These are phyloP conservation scores for Metschnikowia cubensis DNA, from an alignment of 805 yeast species.

Conservation along the genomic window DNA sequence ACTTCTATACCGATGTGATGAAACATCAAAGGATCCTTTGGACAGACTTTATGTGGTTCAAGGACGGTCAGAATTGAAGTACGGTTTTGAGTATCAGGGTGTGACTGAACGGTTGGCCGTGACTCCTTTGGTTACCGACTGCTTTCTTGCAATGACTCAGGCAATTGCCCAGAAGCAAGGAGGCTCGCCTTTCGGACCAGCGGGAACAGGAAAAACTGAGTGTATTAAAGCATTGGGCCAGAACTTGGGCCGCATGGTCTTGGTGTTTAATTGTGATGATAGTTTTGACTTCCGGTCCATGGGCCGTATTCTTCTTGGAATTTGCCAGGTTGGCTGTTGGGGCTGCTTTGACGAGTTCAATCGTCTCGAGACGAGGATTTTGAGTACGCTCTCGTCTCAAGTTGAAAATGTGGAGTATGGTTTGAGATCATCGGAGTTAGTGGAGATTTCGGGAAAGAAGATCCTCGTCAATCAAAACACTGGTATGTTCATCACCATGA, in stretches of 20 bases:
- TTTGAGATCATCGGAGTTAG: slow-evolving; percentile 24
- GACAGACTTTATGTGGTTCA: slow-evolving; percentile 46
- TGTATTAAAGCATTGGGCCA: slow-evolving; percentile 80
- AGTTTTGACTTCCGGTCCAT: slow-evolving; percentile 77
- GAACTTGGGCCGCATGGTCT: slow-evolving; percentile 71
- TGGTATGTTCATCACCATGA: slow-evolving; percentile 86
- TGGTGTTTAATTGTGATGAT: slow-evolving; percentile 91
- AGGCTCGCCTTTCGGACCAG: slow-evolving; percentile 93
- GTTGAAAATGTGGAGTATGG: slow-evolving; percentile 67
- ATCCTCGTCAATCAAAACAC: slow-evolving; percentile 43
- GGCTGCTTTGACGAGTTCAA: slow-evolving; percentile 96
- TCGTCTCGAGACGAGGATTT: slow-evolving; percentile 61
- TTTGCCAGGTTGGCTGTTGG: slow-evolving; percentile 85
- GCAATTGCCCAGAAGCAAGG: slow-evolving; percentile 74
- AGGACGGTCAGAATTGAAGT: slow-evolving; percentile 46
- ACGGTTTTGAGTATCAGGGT: slow-evolving; percentile 85
- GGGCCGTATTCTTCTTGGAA: slow-evolving; percentile 71
- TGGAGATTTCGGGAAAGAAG: slow-evolving; percentile 43
- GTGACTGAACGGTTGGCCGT: slow-evolving; percentile 66
- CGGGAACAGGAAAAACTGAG: slow-evolving; percentile 97
- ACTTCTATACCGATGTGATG: slow-evolving; percentile 46
- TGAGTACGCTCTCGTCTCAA: slow-evolving; percentile 83
- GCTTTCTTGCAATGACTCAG: slow-evolving; percentile 66
- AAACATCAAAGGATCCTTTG: slow-evolving; percentile 21
- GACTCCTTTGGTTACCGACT: slow-evolving; percentile 65